Conservation (phyloP, 495 filamentous ascomycete genomes). For the Lepraria neglecta region DNA sequence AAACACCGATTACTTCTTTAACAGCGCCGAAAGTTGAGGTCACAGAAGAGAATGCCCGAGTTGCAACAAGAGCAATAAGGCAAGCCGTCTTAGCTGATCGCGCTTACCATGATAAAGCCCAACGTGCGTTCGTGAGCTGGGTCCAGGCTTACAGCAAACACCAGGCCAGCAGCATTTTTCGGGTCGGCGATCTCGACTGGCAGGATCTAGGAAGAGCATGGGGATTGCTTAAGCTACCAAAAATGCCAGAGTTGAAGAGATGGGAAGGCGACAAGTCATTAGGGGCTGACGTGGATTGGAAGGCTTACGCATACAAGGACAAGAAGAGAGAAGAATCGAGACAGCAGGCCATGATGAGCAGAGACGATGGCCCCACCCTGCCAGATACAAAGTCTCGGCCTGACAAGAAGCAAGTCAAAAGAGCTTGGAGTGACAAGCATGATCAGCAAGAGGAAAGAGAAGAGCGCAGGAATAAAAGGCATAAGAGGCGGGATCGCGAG, state of each 20-base stretch:
- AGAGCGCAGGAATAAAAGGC: constrained; percentile 66
- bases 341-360: constrained; percentile 47
- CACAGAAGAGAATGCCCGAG: constrained; percentile 50
- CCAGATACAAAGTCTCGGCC: constrained; percentile 32
- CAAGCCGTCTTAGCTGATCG: constrained; percentile 61
- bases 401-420: constrained; percentile 45
- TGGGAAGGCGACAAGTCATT: constrained; percentile 60
- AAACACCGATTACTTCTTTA: constrained; percentile 72
- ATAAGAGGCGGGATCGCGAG: constrained; percentile 63
- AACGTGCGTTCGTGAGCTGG: constrained; percentile 89
- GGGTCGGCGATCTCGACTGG: constrained; percentile 77
- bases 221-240: constrained; percentile 78
- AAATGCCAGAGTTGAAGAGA: constrained; percentile 82
- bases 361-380: constrained; percentile 29
- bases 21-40: constrained; percentile 42
- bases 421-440: constrained; percentile 80
- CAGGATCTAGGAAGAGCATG: constrained; percentile 70
- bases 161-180: constrained; percentile 84
- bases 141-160: constrained; percentile 87
- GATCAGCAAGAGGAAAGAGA: constrained; percentile 62
- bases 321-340: constrained; percentile 68
- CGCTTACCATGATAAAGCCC: constrained; percentile 79
- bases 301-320: constrained; percentile 66
- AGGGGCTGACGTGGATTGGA: constrained; percentile 56
- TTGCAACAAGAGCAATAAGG: constrained; percentile 51